A percentile compares a stretch with the other conserved stretches of the same genome.
Conservation (phyloP, 1,284 basidiomycete species). For the Volvariella volvacea region DNA sequence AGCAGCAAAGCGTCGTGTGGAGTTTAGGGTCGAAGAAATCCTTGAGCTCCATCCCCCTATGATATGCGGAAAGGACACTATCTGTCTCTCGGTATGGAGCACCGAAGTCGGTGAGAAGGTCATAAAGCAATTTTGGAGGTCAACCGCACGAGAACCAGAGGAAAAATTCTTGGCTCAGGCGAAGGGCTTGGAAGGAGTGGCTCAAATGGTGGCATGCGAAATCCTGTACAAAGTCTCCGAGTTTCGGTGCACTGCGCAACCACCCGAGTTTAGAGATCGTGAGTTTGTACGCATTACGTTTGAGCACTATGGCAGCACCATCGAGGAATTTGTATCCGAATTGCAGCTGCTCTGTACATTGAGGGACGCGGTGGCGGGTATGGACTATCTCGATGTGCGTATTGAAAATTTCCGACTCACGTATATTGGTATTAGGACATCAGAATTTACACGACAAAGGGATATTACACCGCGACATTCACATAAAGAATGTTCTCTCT, state of each 20-base stretch:
- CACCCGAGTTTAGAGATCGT: not conserved
- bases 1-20: not conserved
- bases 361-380: not conserved
- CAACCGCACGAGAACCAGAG: not conserved
- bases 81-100: not conserved
- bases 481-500: slow-evolving; percentile 9
- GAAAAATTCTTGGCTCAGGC: not conserved
- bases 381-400: not conserved
- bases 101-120: not conserved
- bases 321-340: not conserved
- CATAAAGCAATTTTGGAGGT: not conserved
- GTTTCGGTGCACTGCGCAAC: not conserved
- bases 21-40: too few species aligned
- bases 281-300: not conserved
- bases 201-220: not conserved
- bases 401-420: not conserved
- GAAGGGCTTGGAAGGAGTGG: not conserved
- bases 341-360: not conserved
- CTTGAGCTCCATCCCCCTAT: not conserved
- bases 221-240: not conserved
- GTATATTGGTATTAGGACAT: slow-evolving; percentile 7
- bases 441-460: slow-evolving; percentile 1
- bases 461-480: slow-evolving; percentile 10
- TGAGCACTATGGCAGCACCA: not conserved
- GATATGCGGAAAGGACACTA: not conserved